A percentile compares a stretch with the other conserved stretches of the same genome.
Conservation (phyloP, 495 filamentous ascomycete genomes). For the Amphirosellinia nigrospora region DNA sequence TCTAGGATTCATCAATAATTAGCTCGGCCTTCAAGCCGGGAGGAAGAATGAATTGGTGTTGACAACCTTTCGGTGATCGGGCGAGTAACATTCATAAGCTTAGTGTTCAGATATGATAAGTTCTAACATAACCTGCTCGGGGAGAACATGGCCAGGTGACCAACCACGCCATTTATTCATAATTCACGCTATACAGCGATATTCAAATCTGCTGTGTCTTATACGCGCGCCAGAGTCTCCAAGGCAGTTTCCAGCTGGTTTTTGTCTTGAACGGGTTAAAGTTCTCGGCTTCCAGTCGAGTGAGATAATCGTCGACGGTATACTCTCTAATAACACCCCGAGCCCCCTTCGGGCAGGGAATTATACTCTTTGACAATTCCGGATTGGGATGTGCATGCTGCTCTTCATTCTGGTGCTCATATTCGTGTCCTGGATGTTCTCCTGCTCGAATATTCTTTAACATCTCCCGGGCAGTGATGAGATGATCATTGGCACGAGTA, state of each 20-base stretch:
- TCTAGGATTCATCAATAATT: background rate
- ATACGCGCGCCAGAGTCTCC: slow-evolving; percentile 78
- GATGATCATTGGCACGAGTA: slow-evolving; percentile 90
- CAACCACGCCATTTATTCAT: background rate
- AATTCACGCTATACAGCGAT: no score
- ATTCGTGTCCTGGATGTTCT: slow-evolving; percentile 77
- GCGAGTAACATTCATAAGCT: background rate
- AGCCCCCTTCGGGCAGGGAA: slow-evolving; percentile 67
- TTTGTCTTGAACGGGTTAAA: slow-evolving; percentile 76
- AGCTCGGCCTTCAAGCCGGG: background rate
- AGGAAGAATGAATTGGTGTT: background rate
- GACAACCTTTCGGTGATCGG: background rate
- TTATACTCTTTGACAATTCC: slow-evolving; percentile 37
- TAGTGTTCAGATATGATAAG: background rate
- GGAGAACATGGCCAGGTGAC: background rate
- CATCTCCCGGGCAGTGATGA: slow-evolving; percentile 95
- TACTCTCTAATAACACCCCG: slow-evolving; percentile 77
- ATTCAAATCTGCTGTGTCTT: slow-evolving; percentile 60
- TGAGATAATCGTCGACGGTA: slow-evolving; percentile 79
- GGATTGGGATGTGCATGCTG: slow-evolving; percentile 68
- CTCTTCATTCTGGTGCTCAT: slow-evolving; percentile 81
- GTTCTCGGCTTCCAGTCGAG: slow-evolving; percentile 74
- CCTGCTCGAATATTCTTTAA: slow-evolving; percentile 75
- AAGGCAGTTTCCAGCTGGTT: slow-evolving; percentile 88
- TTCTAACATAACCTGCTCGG: background rate